phyloP scores from a whole-genome alignment of 2,329 filamentous ascomycete species.

The Hypoxylon sp. region DNA sequence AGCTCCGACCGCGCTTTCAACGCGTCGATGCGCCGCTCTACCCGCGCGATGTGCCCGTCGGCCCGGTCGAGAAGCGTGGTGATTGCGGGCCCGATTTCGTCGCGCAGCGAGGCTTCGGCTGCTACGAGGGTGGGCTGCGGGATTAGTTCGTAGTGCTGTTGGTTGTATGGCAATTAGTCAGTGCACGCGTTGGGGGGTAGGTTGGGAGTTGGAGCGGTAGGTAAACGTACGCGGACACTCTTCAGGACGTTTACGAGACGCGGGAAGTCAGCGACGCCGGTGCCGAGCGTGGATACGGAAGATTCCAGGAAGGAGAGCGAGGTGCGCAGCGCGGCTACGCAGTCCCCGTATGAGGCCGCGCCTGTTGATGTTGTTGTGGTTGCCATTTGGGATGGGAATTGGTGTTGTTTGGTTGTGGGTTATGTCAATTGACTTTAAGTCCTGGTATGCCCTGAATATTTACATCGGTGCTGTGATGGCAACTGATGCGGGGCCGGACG shows the following conservation, averaged over 20 bases:
- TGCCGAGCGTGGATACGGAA: slow-evolving; percentile 70
- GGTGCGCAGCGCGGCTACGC: slow-evolving; percentile 71
- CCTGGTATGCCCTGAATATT: not conserved
- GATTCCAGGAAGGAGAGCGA: slow-evolving; percentile 74
- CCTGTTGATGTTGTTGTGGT: slow-evolving; percentile 34
- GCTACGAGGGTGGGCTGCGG: slow-evolving; percentile 85
- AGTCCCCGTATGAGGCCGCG: slow-evolving; percentile 65
- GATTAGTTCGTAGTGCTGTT: slow-evolving; percentile 91
- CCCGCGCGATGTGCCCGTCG: slow-evolving; percentile 85
- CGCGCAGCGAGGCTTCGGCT: slow-evolving; percentile 86
- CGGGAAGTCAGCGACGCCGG: slow-evolving; percentile 72
- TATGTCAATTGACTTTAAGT: not conserved
- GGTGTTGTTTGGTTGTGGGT: not conserved
- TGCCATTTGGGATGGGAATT: slow-evolving; percentile 34
- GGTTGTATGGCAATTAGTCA: slow-evolving; percentile 10
- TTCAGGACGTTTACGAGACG: slow-evolving; percentile 70
- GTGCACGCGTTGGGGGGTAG: not conserved
- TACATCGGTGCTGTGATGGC: not conserved
- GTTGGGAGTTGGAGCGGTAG: not conserved
- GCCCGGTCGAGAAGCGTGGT: slow-evolving; percentile 83
- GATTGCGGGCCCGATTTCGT: slow-evolving; percentile 92
- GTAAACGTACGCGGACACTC: slow-evolving; percentile 66
- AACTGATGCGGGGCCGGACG: slow-evolving; percentile 1
- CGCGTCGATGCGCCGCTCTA: slow-evolving; percentile 85
- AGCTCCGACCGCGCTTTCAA: slow-evolving; percentile 87